Conservation (phyloP, 805 yeast genomes). For the Barnettozyma botsteinii region DNA sequence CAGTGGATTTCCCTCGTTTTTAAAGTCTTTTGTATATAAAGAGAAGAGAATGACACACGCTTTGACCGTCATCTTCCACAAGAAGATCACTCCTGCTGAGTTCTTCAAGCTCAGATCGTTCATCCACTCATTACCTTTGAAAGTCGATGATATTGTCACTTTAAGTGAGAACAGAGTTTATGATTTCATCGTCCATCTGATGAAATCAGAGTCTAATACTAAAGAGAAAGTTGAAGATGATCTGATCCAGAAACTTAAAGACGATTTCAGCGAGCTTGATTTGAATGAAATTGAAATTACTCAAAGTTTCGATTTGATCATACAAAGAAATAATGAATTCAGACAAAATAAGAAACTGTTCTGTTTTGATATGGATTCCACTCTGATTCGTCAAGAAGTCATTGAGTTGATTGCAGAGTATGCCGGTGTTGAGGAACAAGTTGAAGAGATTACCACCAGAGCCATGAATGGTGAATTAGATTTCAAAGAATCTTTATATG, state of each 20-base stretch:
- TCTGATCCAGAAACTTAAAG: conserved; percentile 4
- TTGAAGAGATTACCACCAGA: conserved; percentile 79
- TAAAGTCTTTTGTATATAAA: neutral
- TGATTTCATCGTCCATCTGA: conserved; percentile 28
- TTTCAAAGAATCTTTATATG: conserved; percentile 71
- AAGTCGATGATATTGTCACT: conserved; percentile 23
- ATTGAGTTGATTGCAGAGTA: conserved; percentile 92
- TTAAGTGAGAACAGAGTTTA: conserved; percentile 33
- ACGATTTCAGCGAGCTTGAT: conserved; percentile 2
- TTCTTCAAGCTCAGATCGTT: conserved; percentile 22
- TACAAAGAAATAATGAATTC: conserved; percentile 32
- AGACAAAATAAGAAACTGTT: conserved; percentile 47
- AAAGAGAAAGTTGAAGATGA: conserved; percentile 15
- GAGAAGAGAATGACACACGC: conserved; percentile 13
- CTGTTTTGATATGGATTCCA: conserved; percentile 97
- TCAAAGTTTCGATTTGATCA: conserved; percentile 34
- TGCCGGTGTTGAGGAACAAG: conserved; percentile 85
- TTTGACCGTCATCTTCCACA: conserved; percentile 27
- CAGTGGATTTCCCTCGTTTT: no score
- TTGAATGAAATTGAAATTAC: conserved; percentile 2
- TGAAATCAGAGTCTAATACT: conserved; percentile 14
- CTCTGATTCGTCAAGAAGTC: conserved; percentile 92
- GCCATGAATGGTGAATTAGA: conserved; percentile 98
- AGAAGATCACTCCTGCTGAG: conserved; percentile 14
- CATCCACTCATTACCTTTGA: conserved; percentile 28